Evolutionary conservation across 495 filamentous ascomycete species (phyloP).

Genomic region (Neurospora sp.): DNA sequence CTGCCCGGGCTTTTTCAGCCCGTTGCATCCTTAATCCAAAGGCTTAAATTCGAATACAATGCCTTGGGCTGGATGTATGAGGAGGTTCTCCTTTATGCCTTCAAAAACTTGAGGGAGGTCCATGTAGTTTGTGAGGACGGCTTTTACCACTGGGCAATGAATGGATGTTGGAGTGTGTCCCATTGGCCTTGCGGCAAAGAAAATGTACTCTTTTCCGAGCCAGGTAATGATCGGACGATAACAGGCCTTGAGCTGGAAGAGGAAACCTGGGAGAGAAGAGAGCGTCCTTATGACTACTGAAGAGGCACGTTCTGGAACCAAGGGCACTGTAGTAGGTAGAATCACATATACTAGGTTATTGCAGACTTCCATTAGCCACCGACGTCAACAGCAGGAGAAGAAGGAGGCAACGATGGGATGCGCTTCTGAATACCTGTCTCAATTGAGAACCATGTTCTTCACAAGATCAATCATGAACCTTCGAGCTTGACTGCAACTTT

Average conservation of each 20-base stretch:
- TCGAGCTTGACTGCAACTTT: background rate
- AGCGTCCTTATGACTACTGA: too few relatives aligned
- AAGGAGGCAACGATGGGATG: background rate
- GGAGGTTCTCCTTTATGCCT: background rate
- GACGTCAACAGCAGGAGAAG: background rate
- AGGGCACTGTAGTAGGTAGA: background rate
- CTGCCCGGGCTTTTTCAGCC: background rate
- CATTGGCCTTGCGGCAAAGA: background rate
- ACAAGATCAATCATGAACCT: background rate
- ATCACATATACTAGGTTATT: background rate
- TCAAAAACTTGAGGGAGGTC: background rate
- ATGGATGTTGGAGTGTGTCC: background rate
- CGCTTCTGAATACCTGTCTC: too few relatives aligned
- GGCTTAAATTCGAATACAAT: background rate
- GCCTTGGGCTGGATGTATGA: background rate
- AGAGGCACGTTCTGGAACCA: background rate
- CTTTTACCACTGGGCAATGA: background rate
- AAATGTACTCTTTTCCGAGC: background rate
- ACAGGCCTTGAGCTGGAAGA: background rate
- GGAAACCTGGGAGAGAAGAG: background rate
- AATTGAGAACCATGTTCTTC: background rate
- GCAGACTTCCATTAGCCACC: background rate
- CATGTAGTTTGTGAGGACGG: background rate
- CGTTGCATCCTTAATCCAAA: background rate
- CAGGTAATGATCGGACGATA: background rate